Evolutionary conservation across 768 basidiomycete species (phyloP).

Genomic region (Mycena sanguinolenta): DNA sequence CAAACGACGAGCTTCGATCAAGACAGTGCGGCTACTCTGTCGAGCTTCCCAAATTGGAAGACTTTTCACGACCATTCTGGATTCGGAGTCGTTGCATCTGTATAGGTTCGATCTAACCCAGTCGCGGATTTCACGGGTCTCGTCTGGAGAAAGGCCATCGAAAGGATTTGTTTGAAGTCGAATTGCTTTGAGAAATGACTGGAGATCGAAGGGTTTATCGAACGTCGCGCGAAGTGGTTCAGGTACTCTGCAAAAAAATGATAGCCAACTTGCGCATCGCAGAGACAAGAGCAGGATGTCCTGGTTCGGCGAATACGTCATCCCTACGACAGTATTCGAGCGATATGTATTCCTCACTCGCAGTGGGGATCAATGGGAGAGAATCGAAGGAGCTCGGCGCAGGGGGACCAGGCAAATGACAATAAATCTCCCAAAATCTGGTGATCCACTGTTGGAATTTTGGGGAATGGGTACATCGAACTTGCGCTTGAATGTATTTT

Average conservation of each 20-base stretch:
- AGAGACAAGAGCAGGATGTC: constrained; percentile 15
- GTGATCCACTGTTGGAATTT: constrained; percentile 29
- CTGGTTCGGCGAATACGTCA: constrained; percentile 29
- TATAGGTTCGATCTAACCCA: constrained; percentile 26
- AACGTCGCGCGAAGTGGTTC: constrained; percentile 4
- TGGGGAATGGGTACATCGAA: constrained; percentile 17
- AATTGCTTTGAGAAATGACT: constrained; percentile 29
- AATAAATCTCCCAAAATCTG: constrained; percentile 34
- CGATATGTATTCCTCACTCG: constrained; percentile 27
- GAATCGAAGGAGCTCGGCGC: constrained; percentile 10
- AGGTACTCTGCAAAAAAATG: constrained; percentile 28
- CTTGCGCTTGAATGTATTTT: neutral
- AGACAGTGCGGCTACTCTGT: constrained; percentile 4
- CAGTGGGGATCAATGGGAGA: constrained; percentile 33
- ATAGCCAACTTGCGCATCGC: constrained; percentile 29
- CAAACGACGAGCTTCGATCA: constrained; percentile 6
- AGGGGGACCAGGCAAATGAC: constrained; percentile 21
- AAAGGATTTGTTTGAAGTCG: constrained; percentile 18
- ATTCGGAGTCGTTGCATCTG: neutral
- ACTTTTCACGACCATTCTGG: constrained; percentile 12
- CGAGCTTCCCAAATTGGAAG: constrained; percentile 36
- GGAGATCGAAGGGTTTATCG: constrained; percentile 21
- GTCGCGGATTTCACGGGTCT: constrained; percentile 17
- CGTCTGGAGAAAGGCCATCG: constrained; percentile 17
- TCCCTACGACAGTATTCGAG: constrained; percentile 26